A percentile compares a stretch with the other conserved stretches of the same genome.
phyloP scores from a whole-genome alignment of 768 basidiomycete genomes.

The Pulveroboletus sp. region DNA sequence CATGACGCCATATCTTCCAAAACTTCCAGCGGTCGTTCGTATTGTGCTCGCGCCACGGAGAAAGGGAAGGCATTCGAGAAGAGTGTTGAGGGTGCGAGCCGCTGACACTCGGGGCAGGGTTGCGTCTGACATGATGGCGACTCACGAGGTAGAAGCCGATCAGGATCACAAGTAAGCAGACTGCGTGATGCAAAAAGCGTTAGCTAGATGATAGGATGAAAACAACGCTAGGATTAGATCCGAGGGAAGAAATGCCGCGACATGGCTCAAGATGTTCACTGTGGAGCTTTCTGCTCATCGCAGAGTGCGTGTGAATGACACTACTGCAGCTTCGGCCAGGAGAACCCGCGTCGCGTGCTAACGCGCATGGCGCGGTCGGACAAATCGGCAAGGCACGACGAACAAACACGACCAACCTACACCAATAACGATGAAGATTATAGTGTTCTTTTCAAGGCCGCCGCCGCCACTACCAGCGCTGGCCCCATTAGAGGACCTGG shows the following conservation, averaged over 20 bases:
- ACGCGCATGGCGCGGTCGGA: constrained; percentile 3
- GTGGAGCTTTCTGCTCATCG: background rate
- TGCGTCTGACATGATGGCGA: constrained; percentile 7
- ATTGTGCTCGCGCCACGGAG: background rate
- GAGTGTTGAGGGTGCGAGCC: background rate
- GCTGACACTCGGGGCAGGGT: background rate
- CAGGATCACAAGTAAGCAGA: constrained; percentile 22
- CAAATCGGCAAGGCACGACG: background rate
- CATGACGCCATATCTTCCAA: constrained; percentile 15
- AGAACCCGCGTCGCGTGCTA: background rate
- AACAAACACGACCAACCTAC: constrained; percentile 22
- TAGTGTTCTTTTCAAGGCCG: constrained; percentile 13
- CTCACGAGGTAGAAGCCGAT: constrained; percentile 28
- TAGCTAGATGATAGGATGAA: constrained; percentile 10
- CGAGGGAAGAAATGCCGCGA: background rate
- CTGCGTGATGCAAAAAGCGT: constrained; percentile 11
- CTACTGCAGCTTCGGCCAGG: background rate
- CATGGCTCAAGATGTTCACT: no score
- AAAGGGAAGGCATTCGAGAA: constrained; percentile 1
- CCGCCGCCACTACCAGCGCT: background rate
- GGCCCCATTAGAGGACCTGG: constrained; percentile 8
- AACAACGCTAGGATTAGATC: background rate
- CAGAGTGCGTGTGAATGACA: background rate
- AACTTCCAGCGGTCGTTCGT: constrained; percentile 13
- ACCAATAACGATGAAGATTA: constrained; percentile 23